Percentiles rank a stretch among this genome's conserved stretches.
Evolutionary conservation across 2,329 filamentous ascomycete genomes (phyloP).

Genomic region (Paraconiothyrium sp.): DNA sequence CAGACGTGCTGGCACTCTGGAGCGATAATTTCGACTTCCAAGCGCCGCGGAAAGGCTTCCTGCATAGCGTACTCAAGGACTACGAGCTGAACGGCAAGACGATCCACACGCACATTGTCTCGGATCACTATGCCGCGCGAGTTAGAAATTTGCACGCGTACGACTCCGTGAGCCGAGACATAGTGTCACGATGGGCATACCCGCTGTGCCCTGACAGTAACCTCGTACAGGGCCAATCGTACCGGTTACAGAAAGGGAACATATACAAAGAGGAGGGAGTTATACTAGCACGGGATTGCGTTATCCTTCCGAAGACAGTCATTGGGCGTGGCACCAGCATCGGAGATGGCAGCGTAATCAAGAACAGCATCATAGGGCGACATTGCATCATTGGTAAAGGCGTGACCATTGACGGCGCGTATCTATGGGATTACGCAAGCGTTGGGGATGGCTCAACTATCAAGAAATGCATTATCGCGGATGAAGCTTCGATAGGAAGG

Average conservation of each 20-base stretch:
- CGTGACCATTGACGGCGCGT: constrained; percentile 79
- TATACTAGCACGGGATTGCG: constrained; percentile 74
- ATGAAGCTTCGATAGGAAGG: constrained; percentile 75
- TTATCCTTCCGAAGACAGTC: constrained; percentile 74
- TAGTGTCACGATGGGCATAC: constrained; percentile 87
- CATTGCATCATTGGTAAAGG: constrained; percentile 88
- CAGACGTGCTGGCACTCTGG: constrained; percentile 93
- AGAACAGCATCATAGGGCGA: constrained; percentile 82
- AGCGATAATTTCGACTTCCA: constrained; percentile 98
- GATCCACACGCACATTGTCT: constrained; percentile 89
- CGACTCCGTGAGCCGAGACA: constrained; percentile 85
- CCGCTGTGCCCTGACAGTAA: constrained; percentile 92
- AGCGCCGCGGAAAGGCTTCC: constrained; percentile 83
- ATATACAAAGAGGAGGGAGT: constrained; percentile 84
- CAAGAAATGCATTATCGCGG: constrained; percentile 78
- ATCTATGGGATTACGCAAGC: constrained; percentile 85
- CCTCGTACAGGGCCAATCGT: constrained; percentile 78
- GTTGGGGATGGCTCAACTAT: constrained; percentile 80
- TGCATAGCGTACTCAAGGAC: constrained; percentile 93
- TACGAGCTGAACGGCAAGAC: constrained; percentile 97
- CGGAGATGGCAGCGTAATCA: constrained; percentile 74
- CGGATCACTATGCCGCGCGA: constrained; percentile 84
- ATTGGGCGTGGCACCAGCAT: constrained; percentile 81
- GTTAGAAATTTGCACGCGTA: constrained; percentile 89
- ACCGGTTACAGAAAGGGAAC: constrained; percentile 73